Evolutionary conservation across 495 filamentous ascomycete species (phyloP).

Genomic region (Penicillium dipodomyicola): DNA sequence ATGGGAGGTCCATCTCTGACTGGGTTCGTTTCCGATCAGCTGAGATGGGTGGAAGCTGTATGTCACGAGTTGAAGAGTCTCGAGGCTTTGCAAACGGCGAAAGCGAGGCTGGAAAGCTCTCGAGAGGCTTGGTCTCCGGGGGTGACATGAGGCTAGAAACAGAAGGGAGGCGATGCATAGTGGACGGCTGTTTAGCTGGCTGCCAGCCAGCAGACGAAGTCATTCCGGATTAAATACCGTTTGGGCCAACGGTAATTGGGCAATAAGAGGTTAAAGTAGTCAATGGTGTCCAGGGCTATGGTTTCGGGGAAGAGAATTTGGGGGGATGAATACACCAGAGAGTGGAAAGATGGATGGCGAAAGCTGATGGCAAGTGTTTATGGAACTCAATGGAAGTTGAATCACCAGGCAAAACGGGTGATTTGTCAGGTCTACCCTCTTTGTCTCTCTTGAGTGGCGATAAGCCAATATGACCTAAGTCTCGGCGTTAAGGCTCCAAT

Average conservation of each 20-base stretch:
- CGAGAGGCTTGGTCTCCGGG: slow-evolving; percentile 62
- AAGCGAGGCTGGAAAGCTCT: slow-evolving; percentile 52
- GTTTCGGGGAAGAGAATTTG: background rate
- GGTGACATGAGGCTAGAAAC: slow-evolving; percentile 72
- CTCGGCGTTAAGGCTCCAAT: slow-evolving; percentile 13
- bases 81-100: slow-evolving; percentile 36
- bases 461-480: slow-evolving; percentile 17
- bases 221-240: slow-evolving; percentile 23
- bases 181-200: slow-evolving; percentile 29
- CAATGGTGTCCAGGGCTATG: background rate
- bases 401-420: slow-evolving; percentile 27
- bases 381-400: slow-evolving; percentile 19
- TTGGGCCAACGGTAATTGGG: slow-evolving; percentile 5
- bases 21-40: slow-evolving; percentile 48
- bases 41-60: slow-evolving; percentile 50
- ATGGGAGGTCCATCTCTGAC: slow-evolving; percentile 56
- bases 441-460: slow-evolving; percentile 35
- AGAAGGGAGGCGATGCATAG: slow-evolving; percentile 51
- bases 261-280: slow-evolving; percentile 2
- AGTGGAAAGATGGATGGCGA: slow-evolving; percentile 24
- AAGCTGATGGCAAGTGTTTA: slow-evolving; percentile 19
- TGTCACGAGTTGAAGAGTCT: slow-evolving; percentile 36
- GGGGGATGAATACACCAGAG: slow-evolving; percentile 4
- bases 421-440: slow-evolving; percentile 43
- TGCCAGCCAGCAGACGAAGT: slow-evolving; percentile 28